These are phyloP conservation scores for Schwanniomyces pseudopolymorphus DNA, from an alignment of 805 yeast species.

Conservation along the genomic window DNA sequence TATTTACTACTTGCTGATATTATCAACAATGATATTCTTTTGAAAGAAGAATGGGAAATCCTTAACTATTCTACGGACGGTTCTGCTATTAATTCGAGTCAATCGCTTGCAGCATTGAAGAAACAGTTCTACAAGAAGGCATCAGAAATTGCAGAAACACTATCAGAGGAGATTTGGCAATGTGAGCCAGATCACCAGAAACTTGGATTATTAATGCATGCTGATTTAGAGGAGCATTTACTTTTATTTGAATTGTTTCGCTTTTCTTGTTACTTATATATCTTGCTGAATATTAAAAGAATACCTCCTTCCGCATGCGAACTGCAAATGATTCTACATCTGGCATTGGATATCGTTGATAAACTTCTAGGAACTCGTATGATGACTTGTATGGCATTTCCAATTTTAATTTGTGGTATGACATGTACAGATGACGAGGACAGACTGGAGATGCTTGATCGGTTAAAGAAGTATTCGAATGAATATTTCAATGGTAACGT, in stretches of 20 bases:
- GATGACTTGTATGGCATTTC: not conserved
- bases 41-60: slow-evolving; percentile 3
- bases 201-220: not conserved
- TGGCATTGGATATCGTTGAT: not conserved
- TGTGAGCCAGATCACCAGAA: not conserved
- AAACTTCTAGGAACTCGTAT: not conserved
- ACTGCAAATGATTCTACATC: not conserved
- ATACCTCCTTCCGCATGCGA: not conserved
- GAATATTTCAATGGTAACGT: not conserved
- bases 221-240: not conserved
- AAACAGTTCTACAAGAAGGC: not conserved
- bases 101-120: not conserved
- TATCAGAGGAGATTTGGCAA: not conserved
- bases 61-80: not conserved
- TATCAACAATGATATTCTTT: not conserved
- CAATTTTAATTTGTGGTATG: slow-evolving; percentile 1
- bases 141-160: not conserved
- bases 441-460: not conserved
- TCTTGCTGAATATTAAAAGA: not conserved
- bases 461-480: not conserved
- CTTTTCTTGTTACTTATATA: not conserved
- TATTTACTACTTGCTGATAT: slow-evolving; percentile 17
- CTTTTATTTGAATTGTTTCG: not conserved
- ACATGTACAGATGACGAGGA: not conserved
- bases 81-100: not conserved